phyloP scores from a whole-genome alignment of 208 protist species.

The Trypanosoma melophagium region DNA sequence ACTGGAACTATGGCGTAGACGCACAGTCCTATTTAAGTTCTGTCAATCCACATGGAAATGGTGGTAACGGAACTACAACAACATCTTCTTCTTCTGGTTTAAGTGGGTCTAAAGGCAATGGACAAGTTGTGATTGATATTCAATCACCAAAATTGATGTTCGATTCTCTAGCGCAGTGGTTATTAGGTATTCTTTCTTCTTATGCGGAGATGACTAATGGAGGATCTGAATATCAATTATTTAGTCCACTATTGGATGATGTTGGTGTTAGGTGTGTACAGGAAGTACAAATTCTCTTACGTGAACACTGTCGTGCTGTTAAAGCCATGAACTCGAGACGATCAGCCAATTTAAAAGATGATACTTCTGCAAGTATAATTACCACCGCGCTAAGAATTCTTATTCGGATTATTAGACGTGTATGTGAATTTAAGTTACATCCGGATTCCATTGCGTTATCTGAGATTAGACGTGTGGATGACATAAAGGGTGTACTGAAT shows the following conservation, averaged over 20 bases:
- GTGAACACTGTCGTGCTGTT: constrained; percentile 75
- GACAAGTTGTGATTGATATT: constrained; percentile 6
- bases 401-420: constrained; percentile 65
- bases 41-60: too few relatives aligned
- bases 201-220: constrained; percentile 49
- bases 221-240: constrained; percentile 42
- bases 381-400: constrained; percentile 60
- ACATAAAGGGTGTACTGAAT: constrained; percentile 17
- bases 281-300: constrained; percentile 57
- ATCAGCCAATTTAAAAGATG: constrained; percentile 52
- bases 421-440: constrained; percentile 68
- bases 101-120: neutral
- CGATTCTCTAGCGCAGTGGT: constrained; percentile 43
- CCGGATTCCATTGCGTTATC: constrained; percentile 57
- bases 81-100: neutral
- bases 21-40: too few relatives aligned
- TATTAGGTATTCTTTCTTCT: constrained; percentile 58
- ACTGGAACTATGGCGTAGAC: neutral
- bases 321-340: constrained; percentile 65
- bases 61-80: too few relatives aligned
- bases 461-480: constrained; percentile 22
- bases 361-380: constrained; percentile 53
- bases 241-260: constrained; percentile 78
- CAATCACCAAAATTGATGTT: constrained; percentile 30
- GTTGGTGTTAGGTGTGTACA: constrained; percentile 65